Percentiles rank a stretch among this genome's conserved stretches.
These are phyloP conservation scores for Hypoxylon intermedium DNA, from an alignment of 495 filamentous ascomycete species.

Conservation along the genomic window DNA sequence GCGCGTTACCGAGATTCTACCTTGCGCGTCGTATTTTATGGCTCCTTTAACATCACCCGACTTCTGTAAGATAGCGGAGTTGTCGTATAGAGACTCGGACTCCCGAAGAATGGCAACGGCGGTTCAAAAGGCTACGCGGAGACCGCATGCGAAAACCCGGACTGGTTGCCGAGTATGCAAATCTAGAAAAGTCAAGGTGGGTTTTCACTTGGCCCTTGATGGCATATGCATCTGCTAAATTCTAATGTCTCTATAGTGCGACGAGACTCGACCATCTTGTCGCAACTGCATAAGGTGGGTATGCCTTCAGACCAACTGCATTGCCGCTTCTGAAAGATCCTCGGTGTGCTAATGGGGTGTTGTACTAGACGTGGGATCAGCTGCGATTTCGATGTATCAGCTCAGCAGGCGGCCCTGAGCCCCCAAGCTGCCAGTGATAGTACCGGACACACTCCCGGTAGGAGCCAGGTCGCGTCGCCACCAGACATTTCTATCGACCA, in stretches of 20 bases:
- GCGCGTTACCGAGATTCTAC: constrained; percentile 17
- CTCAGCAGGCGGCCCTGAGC: not conserved
- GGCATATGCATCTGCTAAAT: not conserved
- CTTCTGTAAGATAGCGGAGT: not conserved
- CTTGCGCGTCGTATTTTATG: constrained; percentile 22
- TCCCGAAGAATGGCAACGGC: constrained; percentile 17
- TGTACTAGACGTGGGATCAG: constrained; percentile 23
- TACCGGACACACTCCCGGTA: constrained; percentile 6
- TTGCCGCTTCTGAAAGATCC: not conserved
- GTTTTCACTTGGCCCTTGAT: constrained; percentile 4
- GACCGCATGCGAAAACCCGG: constrained; percentile 35
- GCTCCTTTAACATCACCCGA: not conserved
- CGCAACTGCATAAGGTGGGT: constrained; percentile 31
- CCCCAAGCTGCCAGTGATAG: not conserved
- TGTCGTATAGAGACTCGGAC: constrained; percentile 1
- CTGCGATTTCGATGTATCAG: constrained; percentile 27
- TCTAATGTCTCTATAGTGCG: constrained; percentile 27
- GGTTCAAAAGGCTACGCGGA: constrained; percentile 23
- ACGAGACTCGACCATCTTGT: constrained; percentile 32
- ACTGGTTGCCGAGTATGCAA: constrained; percentile 37
- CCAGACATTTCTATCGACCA: constrained; percentile 2
- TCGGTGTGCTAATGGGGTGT: constrained; percentile 12
- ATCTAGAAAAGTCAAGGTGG: constrained; percentile 34
- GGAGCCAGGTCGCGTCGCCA: constrained; percentile 14
- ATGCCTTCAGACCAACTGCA: not conserved